Base-by-base conservation (phyloP, 768 basidiomycete genomes). In the Leucocoprinus sp. region DNA sequence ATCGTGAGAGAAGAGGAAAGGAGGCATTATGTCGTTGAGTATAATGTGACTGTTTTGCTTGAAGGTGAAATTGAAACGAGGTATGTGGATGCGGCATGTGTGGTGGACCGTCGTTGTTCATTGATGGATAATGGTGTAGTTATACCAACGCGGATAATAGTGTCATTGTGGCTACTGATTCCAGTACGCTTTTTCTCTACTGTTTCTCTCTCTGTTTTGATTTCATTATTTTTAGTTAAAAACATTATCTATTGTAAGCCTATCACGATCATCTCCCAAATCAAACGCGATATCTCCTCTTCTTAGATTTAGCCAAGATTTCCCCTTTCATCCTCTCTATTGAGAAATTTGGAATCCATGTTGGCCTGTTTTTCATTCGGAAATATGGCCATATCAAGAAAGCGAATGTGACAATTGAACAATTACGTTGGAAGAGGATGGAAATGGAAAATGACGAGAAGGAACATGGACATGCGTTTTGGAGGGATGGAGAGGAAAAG, bases 401-500 rank as follows among this genome's bases (percentile, higher is more conserved):
- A 54, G 76, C 80, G 0, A 78, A 79, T 43, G 64, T 92, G 45
- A 79, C 78, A 1, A 64, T 93, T 50, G 80, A 90, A 64, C 77
- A 85, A 54, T 75, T 92, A 42, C 78, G 86, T 35, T 98, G 93
- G 93, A 67, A 79, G 2, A 77, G 93, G 4, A 85, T 96, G 49
- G 61, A 67, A 3, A 70, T 85, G 27, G 31, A 68, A 37, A 62
- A 58, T 0, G 59, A 42, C n/a, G 35, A 33, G 0, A 52, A 58
- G 31, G 66, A 60, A 2, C 93, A 97, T 60, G 60, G 76, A 5
- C 89, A 93, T 60, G 77, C 90, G 12, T 98, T 95, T 63, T 69
- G 75, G 46, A 71, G 93, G 18, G 90, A 97, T 54, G 95, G 93
- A 1, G 89, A 93, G 2, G 93, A 98, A 59, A 95, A 87, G 69